Evolutionary conservation across 2,329 filamentous ascomycete genomes (phyloP), one percentile per base, ranked within the genome.

Genomic region (Escovopsis sp.): DNA sequence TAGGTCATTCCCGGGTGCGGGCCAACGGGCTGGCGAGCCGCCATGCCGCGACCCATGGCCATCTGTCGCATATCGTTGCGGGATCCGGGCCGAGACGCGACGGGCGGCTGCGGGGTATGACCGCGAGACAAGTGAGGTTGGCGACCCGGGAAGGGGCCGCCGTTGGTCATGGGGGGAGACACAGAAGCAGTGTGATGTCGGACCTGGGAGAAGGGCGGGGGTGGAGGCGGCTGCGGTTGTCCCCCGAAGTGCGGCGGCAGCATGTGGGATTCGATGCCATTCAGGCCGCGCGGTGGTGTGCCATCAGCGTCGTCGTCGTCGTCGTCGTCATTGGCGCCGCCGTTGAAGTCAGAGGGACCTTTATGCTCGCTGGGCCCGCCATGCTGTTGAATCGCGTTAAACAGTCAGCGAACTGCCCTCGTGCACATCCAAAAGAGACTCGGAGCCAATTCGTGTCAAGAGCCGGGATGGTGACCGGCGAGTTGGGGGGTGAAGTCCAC

Each of bases 361-460:
- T 96, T 98, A 66, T 96, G 89, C 62, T 98, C 91, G 62, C 91
- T 93, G 37, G 88, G 82, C 45, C 79, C 82, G 54, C 87, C 87
- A 69, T 94, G 94, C 87, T 95, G 59, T 41, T 36, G 11, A 12
- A 23, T 11, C 28, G 36, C 15, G 26, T 36, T 15, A 43, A 23
- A 23, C 23, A 23, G 23, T 23, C 23, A 23, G 23, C 23, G 6
- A 23, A 23, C 4, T 23, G 23, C 6, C 23, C 23, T 23, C 23
- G 23, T 23, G 23, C 2, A 23, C 23, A 6, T 23, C 23, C 6
- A 23, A 23, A 23, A 4, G 4, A 6, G 6, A 23, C 6, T 23
- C 23, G 6, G 23, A 23, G 4, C 4, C 23, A 23, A 4, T 23
- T 23, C 6, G 23, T 23, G 23, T 23, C 23, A 23, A 15, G 15